Percentiles rank a stretch among this genome's conserved stretches.
Conservation (phyloP, 257 asterid genomes). For the Vinca minor region DNA sequence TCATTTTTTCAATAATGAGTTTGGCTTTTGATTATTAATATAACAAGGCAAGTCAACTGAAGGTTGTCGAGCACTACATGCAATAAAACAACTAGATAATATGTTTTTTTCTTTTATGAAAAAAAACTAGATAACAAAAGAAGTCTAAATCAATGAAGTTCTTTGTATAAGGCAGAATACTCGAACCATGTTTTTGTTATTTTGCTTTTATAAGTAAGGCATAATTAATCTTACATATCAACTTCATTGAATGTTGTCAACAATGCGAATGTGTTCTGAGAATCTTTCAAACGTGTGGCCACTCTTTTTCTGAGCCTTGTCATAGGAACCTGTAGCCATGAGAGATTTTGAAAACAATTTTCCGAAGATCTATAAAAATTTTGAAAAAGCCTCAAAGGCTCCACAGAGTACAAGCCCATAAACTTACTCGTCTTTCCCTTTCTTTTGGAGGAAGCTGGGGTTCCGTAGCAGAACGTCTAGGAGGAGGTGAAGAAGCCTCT, state of each 20-base stretch:
- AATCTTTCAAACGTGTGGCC: slow-evolving; percentile 90
- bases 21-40: background rate
- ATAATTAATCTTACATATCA: slow-evolving; percentile 66
- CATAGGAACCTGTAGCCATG: slow-evolving; percentile 72
- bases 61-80: no score
- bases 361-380: background rate
- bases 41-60: background rate
- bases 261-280: slow-evolving; percentile 95
- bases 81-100: no score
- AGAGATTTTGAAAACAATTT: slow-evolving; percentile 7
- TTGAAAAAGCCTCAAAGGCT: background rate
- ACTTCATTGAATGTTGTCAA: slow-evolving; percentile 96
- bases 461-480: slow-evolving; percentile 62
- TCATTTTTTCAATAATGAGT: no score
- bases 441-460: slow-evolving; percentile 96
- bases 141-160: background rate
- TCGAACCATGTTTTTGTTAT: slow-evolving; percentile 1
- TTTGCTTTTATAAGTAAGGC: background rate
- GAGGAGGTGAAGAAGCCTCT: slow-evolving; percentile 39
- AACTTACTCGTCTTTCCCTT: slow-evolving; percentile 84
- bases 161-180: slow-evolving; percentile 4
- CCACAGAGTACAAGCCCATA: background rate
- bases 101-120: no score
- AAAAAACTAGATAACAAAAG: no score
- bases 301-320: slow-evolving; percentile 95